Evolutionary conservation across 306 rosid genomes (phyloP), one percentile per base, ranked within the genome.

Genomic region (Oemleria cerasiformis): DNA sequence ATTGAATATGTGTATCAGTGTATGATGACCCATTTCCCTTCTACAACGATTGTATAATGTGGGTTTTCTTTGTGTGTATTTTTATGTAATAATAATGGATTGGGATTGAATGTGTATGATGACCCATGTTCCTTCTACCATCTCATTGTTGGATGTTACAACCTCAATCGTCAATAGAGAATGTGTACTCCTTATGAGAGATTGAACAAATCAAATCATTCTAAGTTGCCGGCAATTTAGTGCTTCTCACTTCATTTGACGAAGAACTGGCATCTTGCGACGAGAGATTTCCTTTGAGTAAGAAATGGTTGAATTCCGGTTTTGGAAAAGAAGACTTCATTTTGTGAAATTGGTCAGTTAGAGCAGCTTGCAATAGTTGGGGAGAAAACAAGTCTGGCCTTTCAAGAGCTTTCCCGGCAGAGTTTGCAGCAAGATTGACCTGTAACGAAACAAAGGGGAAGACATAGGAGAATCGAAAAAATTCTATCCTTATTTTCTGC

Each of bases 321-420:
- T 70, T 80, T 17, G 68, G 63, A 34, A 80, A 38, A 5, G 69
- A 65, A n/a, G 71, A 64, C 45, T 21, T 70, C 16, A 84, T 14
- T 63, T 80, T 84, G 62, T 58, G 65, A 63, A 80, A 68, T 43
- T 67, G 53, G 13, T 80, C 73, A 42, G 44, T 65, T 17, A 80
- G 54, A 67, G 74, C 72, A 3, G 73, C 85, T 74, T 80, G 83
- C 58, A 84, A 51, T 38, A 51, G 63, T 61, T 84, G 83, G 9
- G 77, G 85, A 25, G 78, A 80, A 49, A 74, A 30, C 7, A 73
- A 62, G 7, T 78, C 77, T 6, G 85, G 84, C 60, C 68, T 78
- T 72, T 84, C 83, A n/a, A 84, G 41, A 75, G 77, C 81, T 77
- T 80, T 75, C 38, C 67, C 69, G 11, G 83, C 72, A 19, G 80